Evolutionary conservation across 371 early-diverging fungal species (phyloP), one percentile per base, ranked within the genome.

Genomic region (Catenaria anguillulae): DNA sequence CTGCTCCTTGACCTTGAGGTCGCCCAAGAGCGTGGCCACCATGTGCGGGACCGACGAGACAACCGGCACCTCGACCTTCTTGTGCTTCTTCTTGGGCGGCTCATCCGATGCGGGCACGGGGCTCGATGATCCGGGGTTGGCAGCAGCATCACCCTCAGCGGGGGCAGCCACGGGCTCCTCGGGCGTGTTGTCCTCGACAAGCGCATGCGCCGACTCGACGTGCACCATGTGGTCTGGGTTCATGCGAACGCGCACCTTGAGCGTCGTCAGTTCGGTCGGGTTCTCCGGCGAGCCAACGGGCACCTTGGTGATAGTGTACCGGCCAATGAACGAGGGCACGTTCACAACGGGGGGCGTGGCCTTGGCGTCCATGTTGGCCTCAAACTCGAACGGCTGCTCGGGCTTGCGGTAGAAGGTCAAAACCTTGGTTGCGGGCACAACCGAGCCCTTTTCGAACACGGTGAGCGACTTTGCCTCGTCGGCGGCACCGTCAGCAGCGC

Each of bases 221-320:
- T 76, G 73, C 68, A 92, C 73, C 66, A 93, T 73, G 66, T 89
- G 86, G 77, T 87, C 86, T 63, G 83, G 83, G 70, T 90, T 88
- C 65, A 91, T 74, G 69, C 84, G 80, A 46, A 88, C 90, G 85
- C 93, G 93, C 74, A 94, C 87, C 80, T 90, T 91, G 76, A 96
- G 76, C 60, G 86, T 87, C 45, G 87, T 82, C 56, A 72, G 67
- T 42, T 76, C 80, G 60, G 75, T 75, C 60, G 77, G 67, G 63
- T 74, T 64, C 63, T 64, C 66, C 55, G 75, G 71, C 23, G 37
- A 13, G 15, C 40, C 54, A 12, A 56, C 34, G 5, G 56, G 56
- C 21, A 72, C 37, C 66, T 75, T 75, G 75, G 80, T 84, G 71
- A 82, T 76, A 61, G 60, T 64, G 72, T 67, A 65, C 60, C 67